Percentiles rank a stretch among this genome's conserved stretches.
These are phyloP conservation scores for Fusarium sacchari DNA, from an alignment of 2,329 filamentous ascomycete species.

Conservation along the genomic window DNA sequence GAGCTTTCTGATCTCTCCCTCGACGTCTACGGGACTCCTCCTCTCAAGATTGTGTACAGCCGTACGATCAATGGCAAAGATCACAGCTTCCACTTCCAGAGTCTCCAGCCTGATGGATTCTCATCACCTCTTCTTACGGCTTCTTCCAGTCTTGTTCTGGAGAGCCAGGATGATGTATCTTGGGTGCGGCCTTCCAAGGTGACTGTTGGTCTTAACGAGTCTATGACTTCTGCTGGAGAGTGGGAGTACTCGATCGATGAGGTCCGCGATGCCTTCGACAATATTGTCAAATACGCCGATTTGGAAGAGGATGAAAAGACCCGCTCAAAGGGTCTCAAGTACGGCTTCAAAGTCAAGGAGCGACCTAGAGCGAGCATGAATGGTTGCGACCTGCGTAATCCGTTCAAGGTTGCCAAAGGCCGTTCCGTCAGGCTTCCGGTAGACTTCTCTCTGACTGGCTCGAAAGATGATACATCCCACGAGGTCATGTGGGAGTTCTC, in stretches of 20 bases:
- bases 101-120: conserved; percentile 89
- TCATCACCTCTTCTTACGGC: conserved; percentile 78
- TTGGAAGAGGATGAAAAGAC: conserved; percentile 76
- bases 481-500: conserved; percentile 85
- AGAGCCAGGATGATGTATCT: conserved; percentile 73
- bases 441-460: conserved; percentile 71
- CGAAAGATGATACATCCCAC: conserved; percentile 71
- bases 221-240: conserved; percentile 78
- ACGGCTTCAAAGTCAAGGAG: conserved; percentile 87
- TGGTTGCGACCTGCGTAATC: conserved; percentile 81
- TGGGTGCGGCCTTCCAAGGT: conserved; percentile 85
- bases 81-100: conserved; percentile 89
- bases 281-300: conserved; percentile 78
- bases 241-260: conserved; percentile 95
- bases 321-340: conserved; percentile 72
- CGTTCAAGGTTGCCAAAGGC: conserved; percentile 85
- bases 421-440: conserved; percentile 75
- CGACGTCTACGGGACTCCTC: conserved; percentile 87
- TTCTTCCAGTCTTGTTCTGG: conserved; percentile 67
- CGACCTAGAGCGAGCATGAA: conserved; percentile 77
- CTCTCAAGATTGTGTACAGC: conserved; percentile 92
- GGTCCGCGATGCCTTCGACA: conserved; percentile 90
- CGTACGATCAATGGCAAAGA: conserved; percentile 86
- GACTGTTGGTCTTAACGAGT: conserved; percentile 88
- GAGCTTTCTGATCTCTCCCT: conserved; percentile 88